phyloP scores from a whole-genome alignment of 371 early-diverging fungal genomes.

The Mortierella sp. region DNA sequence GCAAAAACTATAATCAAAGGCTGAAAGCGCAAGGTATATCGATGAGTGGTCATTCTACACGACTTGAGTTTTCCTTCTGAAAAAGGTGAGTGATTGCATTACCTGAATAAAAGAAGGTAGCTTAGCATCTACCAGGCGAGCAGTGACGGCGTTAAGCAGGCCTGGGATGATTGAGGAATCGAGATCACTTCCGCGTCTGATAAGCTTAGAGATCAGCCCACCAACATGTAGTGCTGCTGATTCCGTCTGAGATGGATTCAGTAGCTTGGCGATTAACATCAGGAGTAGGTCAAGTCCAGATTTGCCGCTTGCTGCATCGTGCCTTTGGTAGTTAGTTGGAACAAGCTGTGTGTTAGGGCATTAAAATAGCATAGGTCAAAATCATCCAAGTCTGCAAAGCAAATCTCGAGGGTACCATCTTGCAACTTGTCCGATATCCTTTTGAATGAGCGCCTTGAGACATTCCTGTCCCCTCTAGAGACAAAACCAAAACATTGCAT shows the following conservation, averaged over 20 bases:
- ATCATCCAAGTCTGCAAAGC: no score
- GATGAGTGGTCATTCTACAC: no score
- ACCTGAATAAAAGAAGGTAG: slow-evolving; percentile 79
- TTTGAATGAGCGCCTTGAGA: slow-evolving; percentile 68
- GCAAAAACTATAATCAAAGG: slow-evolving; percentile 85
- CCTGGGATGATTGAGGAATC: slow-evolving; percentile 74
- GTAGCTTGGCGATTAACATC: slow-evolving; percentile 58
- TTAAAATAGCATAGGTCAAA: no score
- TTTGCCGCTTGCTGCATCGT: background rate
- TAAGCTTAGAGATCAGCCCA: slow-evolving; percentile 78
- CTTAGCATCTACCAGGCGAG: slow-evolving; percentile 70
- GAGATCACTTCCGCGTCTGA: slow-evolving; percentile 74
- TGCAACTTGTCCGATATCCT: slow-evolving; percentile 72
- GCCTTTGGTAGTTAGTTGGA: background rate
- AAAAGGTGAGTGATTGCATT: no score
- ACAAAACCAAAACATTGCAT: background rate
- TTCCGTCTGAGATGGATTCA: slow-evolving; percentile 75
- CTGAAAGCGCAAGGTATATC: slow-evolving; percentile 26
- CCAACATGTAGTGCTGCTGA: slow-evolving; percentile 87
- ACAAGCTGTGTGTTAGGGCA: no score
- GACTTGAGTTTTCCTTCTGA: no score
- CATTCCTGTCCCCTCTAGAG: slow-evolving; percentile 73
- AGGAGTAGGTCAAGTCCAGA: background rate
- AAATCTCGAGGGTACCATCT: slow-evolving; percentile 57
- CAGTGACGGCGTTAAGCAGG: slow-evolving; percentile 75